Conservation (phyloP, 306 rosid genomes). For the Castanospermum australe region DNA sequence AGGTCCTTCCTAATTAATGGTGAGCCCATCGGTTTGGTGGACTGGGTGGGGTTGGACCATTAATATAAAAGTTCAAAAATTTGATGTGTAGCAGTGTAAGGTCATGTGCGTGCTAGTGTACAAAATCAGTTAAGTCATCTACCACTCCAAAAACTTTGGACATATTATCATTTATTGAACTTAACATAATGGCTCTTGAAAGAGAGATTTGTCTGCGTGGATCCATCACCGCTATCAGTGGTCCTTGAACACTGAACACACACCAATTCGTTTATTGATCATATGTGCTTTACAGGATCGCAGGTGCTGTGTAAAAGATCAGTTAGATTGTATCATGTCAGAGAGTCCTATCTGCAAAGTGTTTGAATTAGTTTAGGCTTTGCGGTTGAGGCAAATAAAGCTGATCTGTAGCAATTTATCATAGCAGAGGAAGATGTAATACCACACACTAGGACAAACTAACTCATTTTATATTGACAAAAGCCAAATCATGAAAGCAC, state of each 20-base stretch:
- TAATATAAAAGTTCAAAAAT: not conserved
- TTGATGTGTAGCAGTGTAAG: not conserved
- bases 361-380: not conserved
- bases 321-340: not conserved
- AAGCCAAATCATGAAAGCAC: too few relatives aligned
- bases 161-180: not conserved
- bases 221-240: not conserved
- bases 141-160: not conserved
- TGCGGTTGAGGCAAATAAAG: not conserved
- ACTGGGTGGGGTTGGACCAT: constrained; percentile 23
- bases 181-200: not conserved
- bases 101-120: not conserved
- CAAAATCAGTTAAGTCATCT: not conserved
- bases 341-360: not conserved
- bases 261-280: not conserved
- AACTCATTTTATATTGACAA: not conserved
- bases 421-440: not conserved
- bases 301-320: not conserved
- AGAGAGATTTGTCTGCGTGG: not conserved
- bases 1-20: constrained; percentile 6
- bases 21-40: constrained; percentile 32
- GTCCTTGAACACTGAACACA: not conserved
- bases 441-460: not conserved
- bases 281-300: not conserved
- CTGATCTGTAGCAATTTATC: not conserved